Evolutionary conservation across 1,139 yeast species (phyloP).

Genomic region (Kodamaea arcana): DNA sequence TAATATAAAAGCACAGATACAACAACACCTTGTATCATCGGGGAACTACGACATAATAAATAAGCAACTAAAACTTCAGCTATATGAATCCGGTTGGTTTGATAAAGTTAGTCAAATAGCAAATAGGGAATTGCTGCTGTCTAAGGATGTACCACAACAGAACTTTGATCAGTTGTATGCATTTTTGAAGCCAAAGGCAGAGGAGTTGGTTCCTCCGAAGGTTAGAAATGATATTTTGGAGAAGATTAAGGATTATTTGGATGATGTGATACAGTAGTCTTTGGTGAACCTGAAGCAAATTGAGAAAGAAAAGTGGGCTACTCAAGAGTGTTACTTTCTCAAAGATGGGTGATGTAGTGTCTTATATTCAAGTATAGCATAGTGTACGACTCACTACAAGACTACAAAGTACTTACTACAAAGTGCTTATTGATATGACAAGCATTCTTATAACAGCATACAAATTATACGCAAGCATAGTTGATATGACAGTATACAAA

Average conservation of each 20-base stretch:
- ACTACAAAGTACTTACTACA: too few species aligned
- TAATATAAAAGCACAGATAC: conserved; percentile 59
- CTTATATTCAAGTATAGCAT: too few species aligned
- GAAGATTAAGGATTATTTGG: conserved; percentile 60
- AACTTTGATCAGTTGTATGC: conserved; percentile 53
- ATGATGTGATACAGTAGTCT: conserved; percentile 38
- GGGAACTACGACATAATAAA: conserved; percentile 77
- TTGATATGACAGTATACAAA: too few species aligned
- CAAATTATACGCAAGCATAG: too few species aligned
- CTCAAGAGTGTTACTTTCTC: too few species aligned
- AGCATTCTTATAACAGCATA: too few species aligned
- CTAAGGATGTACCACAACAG: conserved; percentile 18
- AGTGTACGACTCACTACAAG: too few species aligned
- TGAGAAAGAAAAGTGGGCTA: too few species aligned
- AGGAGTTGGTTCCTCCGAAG: conserved; percentile 63
- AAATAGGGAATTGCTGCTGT: conserved; percentile 29
- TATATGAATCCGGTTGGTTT: conserved; percentile 82
- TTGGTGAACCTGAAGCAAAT: too few species aligned
- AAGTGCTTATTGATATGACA: too few species aligned
- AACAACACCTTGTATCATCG: conserved; percentile 64
- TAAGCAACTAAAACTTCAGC: conserved; percentile 55
- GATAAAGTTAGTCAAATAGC: conserved; percentile 68
- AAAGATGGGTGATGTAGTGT: too few species aligned
- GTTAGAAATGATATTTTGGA: conserved; percentile 58
- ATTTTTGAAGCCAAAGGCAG: conserved; percentile 60